Base-by-base conservation (phyloP, 2,329 filamentous ascomycete genomes). In the Rhytidhysteron rufulum region DNA sequence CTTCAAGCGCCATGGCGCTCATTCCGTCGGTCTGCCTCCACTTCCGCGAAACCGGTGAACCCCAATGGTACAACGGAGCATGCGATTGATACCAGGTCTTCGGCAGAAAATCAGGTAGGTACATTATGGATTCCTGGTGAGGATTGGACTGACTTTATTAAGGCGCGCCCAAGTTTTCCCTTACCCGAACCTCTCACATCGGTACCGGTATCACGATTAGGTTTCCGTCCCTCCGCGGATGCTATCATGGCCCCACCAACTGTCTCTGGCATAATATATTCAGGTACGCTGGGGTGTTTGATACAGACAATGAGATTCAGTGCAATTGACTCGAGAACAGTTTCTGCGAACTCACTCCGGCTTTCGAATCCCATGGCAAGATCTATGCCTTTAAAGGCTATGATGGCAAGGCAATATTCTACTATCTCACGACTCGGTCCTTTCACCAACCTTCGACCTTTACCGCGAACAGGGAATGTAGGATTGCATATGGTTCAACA, bases 401-500 rank as follows among this genome's bases (percentile, higher is more conserved):
- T 54, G 34, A 50, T 50, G 39, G 39, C 55, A 32, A 51, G 63
- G 38, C 58, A 63, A 32, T 71, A 69, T 50, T 71, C 68, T 9
- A 66, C 63, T 18, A 41, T 62, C 40, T 56, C 64, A 37, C 63
- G 58, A 43, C 57, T 63, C 32, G 55, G 55, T 13, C 55, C 58
- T 40, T 54, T 61, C 34, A 51, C 53, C 31, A 58, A 57, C 15
- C 41, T 61, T 11, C 60, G 56, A 20, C 51, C 56, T 19, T 27
- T 27, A 27, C 48, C 55, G n/a, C 48, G 54, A 31, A 48, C 55
- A 9, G 57, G 57, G 32, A 55, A 50, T 44, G 40, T 68, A 30
- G 66, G 66, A 20, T 53, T 71, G 41, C 61, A 57, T 39, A 51
- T 71, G 43, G 48, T 52, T 19, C 71, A 74, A 53, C 66, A 65